Conservation (phyloP, 129 eudicot species). For the Sambucus nigra region DNA sequence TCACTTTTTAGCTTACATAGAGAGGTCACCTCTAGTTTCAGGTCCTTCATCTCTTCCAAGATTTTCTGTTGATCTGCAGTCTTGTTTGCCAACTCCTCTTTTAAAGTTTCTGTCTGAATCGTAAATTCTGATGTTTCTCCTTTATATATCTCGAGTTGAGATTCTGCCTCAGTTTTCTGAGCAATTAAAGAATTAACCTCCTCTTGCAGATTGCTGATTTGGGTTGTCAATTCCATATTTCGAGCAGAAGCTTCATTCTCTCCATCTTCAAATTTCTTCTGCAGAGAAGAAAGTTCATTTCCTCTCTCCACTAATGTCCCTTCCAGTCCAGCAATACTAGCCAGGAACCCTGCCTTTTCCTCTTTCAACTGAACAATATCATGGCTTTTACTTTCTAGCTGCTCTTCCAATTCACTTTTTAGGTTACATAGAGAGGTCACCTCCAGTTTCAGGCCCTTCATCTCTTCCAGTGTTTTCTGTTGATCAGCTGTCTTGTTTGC, state of each 20-base stretch:
- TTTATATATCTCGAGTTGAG: neutral
- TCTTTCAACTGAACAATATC: neutral
- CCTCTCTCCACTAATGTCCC: neutral
- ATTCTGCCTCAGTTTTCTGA: slow-evolving; percentile 8
- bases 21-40: no score
- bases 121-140: neutral
- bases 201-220: neutral
- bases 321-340: neutral
- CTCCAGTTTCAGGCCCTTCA: no score
- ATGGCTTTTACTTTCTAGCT: no score
- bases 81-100: neutral
- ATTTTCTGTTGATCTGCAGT: neutral
- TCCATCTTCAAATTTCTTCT: neutral
- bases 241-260: neutral
- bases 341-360: neutral
- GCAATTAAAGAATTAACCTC: slow-evolving; percentile 6
- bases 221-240: slow-evolving; percentile 1
- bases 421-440: no score
- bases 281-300: neutral
- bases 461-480: neutral
- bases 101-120: neutral
- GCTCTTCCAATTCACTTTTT: no score
- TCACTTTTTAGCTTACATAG: no score
- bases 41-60: slow-evolving; percentile 4
- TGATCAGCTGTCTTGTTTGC: neutral